Evolutionary conservation across 331 rosid genomes (phyloP).

Genomic region (Quercus lobata): DNA sequence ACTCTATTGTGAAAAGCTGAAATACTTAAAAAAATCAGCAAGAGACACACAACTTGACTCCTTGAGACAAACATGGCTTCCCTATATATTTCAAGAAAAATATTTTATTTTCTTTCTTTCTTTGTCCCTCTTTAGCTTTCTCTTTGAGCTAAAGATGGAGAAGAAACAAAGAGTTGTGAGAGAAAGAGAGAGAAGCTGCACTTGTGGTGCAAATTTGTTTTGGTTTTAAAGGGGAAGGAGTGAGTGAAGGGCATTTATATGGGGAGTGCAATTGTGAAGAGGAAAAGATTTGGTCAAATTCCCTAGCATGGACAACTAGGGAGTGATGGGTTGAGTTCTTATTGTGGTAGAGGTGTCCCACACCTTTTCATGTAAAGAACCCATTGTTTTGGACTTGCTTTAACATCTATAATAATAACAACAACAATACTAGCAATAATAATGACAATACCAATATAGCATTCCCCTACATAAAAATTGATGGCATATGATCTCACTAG

Average conservation of each 20-base stretch:
- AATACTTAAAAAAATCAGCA: constrained; percentile 36
- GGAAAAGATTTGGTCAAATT: constrained; percentile 21
- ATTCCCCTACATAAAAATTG: no score
- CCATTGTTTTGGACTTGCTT: background rate
- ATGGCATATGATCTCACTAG: no score
- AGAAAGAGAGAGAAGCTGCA: constrained; percentile 6
- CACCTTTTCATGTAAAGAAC: background rate
- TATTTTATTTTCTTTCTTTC: background rate
- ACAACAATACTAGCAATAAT: background rate
- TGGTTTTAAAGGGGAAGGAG: constrained; percentile 10
- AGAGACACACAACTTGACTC: constrained; percentile 25
- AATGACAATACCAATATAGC: background rate
- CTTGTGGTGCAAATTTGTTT: constrained; percentile 11
- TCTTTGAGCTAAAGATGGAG: constrained; percentile 14
- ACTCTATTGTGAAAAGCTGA: constrained; percentile 24
- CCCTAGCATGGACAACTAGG: background rate
- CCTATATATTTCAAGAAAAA: background rate
- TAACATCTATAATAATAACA: background rate
- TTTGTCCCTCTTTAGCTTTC: constrained; percentile 7
- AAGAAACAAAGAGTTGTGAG: background rate
- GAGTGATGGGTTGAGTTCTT: background rate
- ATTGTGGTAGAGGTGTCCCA: no score
- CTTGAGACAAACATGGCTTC: constrained; percentile 41
- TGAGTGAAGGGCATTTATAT: background rate
- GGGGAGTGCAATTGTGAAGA: background rate